A percentile compares a stretch with the other conserved stretches of the same genome.
These are phyloP conservation scores for Panellus pusillus DNA, from an alignment of 768 basidiomycete genomes.

Conservation along the genomic window DNA sequence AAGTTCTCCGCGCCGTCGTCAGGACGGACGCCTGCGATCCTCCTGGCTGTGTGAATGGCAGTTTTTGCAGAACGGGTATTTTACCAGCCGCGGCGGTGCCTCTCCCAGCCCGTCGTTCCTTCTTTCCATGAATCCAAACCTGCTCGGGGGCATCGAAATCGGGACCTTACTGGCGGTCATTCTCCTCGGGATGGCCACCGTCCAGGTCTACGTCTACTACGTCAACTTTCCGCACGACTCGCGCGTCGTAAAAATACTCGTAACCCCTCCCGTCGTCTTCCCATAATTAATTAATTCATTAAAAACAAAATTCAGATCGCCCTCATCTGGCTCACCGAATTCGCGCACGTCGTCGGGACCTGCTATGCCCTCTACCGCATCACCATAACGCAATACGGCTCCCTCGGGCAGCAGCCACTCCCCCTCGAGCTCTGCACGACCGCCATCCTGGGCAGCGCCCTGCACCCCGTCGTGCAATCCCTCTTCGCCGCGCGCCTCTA, in stretches of 20 bases:
- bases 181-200: slow-evolving; percentile 18
- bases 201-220: slow-evolving; percentile 22
- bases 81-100: too few species aligned
- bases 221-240: slow-evolving; percentile 19
- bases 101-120: too few species aligned
- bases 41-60: too few species aligned
- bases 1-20: too few species aligned
- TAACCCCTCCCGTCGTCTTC: background rate
- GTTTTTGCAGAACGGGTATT: too few species aligned
- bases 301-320: slow-evolving; percentile 5
- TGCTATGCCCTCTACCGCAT: slow-evolving; percentile 18
- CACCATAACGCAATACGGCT: slow-evolving; percentile 16
- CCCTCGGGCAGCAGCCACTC: slow-evolving; percentile 10
- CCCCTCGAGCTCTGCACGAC: slow-evolving; percentile 12
- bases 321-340: slow-evolving; percentile 11
- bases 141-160: slow-evolving; percentile 18
- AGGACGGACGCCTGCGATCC: too few species aligned
- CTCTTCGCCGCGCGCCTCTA: slow-evolving; percentile 20
- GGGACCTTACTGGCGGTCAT: slow-evolving; percentile 9
- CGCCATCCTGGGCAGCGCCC: slow-evolving; percentile 16
- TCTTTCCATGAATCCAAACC: background rate
- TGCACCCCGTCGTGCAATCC: slow-evolving; percentile 20
- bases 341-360: slow-evolving; percentile 11
- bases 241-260: slow-evolving; percentile 7
- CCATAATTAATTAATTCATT: background rate